Base-by-base conservation (phyloP, 345 rosid species). In the Chamaenerion angustifolium region DNA sequence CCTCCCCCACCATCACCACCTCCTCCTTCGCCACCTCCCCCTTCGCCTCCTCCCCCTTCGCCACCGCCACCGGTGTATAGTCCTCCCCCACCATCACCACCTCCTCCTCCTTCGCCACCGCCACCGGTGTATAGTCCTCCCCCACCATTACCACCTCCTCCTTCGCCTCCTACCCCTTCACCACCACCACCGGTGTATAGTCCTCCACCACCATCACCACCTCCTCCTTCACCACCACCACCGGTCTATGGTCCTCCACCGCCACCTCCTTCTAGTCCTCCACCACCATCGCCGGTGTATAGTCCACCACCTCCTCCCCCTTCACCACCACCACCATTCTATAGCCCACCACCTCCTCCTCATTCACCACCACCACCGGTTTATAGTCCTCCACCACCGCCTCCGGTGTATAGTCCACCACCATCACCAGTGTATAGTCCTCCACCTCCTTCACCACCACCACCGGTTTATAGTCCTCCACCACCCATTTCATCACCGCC, bases 101-200 rank as follows among this genome's bases (percentile, higher is more conserved):
- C 25, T 4, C 25, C 25, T 1, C 15, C 21, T 35, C 12, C 53
- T 21, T 50, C 70, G 12, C 58, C 64, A 53, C 43, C 57, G 10
- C 60, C 65, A 31, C 54, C 59, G 1, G 19, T 11, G 0, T 45
- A 45, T 15, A 45, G 48, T 8, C 47, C 25, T 21, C 25, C 25
- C 2, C 25, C 25, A 21, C 25, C 25, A n/a, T n/a, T n/a, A 21
- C 25, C 25, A 2, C 25, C 25, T 21, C 25, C 25, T 21, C 18
- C 54, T 2, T 16, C 43, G 3, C 12, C 19, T 51, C 41, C 14
- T 14, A 16, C 54, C 27, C 25, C 23, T 1, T 17, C 19, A 0
- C 12, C 55, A 9, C 55, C 45, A 40, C 25, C 45, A 5, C 45
- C 55, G 17, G n/a, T 43, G 6, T 13, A 19, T 37, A 16, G 4